phyloP scores from a whole-genome alignment of 116 monocot species.

The Iris pallida region DNA sequence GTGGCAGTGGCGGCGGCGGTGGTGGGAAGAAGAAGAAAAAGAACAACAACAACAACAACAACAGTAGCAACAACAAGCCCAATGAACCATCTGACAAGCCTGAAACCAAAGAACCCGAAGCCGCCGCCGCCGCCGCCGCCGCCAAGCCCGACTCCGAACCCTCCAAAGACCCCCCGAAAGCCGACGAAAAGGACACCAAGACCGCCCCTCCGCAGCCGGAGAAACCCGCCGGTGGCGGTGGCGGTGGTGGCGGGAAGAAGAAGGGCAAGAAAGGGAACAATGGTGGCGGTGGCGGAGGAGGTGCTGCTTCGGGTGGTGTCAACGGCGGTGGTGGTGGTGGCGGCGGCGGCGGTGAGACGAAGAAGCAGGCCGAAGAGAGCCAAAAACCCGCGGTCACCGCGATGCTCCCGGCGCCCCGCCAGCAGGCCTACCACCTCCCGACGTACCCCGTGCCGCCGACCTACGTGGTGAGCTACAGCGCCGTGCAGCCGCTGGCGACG shows the following conservation, averaged over 20 bases:
- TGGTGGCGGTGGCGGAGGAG: not conserved
- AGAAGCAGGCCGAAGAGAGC: not conserved
- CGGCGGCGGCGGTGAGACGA: not conserved
- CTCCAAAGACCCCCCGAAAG: not conserved
- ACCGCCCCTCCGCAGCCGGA: not conserved
- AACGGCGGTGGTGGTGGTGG: not conserved
- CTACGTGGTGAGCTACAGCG: conserved; percentile 43
- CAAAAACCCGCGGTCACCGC: not conserved
- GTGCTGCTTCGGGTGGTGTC: not conserved
- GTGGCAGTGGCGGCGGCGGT: not conserved
- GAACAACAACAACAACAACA: too few relatives aligned
- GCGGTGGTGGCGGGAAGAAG: not conserved
- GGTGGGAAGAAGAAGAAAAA: conserved; percentile 9
- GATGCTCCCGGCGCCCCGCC: not conserved
- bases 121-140: too few relatives aligned
- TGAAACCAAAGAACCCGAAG: conserved; percentile 21
- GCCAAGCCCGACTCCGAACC: not conserved
- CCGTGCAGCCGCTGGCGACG: not conserved
- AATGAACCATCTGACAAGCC: not conserved
- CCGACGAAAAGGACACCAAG: not conserved
- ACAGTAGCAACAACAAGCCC: conserved; percentile 3
- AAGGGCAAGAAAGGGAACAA: conserved; percentile 10
- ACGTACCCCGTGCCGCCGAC: conserved; percentile 27
- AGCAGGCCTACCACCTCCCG: conserved; percentile 2
- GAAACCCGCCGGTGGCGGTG: not conserved